Evolutionary conservation across 2,329 filamentous ascomycete genomes (phyloP).

Genomic region (Aureobasidium sp.): DNA sequence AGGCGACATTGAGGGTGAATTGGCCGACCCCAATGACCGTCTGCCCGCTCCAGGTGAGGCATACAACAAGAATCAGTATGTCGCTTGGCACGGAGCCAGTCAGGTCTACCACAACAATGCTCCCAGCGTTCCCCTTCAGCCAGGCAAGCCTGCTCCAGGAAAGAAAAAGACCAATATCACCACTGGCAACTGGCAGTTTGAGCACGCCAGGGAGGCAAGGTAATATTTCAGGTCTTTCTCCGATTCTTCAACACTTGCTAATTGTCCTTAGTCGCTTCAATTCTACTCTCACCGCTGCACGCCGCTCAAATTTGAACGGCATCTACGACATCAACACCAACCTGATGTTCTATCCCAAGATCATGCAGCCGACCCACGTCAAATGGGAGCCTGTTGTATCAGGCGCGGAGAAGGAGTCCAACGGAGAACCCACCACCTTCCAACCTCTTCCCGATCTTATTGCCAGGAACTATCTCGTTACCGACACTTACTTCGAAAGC

Average conservation of each 20-base stretch:
- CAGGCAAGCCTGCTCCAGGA: conserved; percentile 64
- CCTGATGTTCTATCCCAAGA: conserved; percentile 75
- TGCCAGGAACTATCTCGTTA: conserved; percentile 55
- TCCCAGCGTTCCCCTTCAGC: conserved; percentile 67
- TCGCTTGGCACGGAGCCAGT: conserved; percentile 96
- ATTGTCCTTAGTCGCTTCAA: conserved; percentile 67
- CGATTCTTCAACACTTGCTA: conserved; percentile 20
- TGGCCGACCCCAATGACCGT: conserved; percentile 83
- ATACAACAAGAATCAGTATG: conserved; percentile 99
- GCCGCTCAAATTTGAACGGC: conserved; percentile 63
- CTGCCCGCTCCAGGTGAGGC: conserved; percentile 67
- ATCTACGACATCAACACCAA: conserved; percentile 96
- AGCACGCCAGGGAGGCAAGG: conserved; percentile 89
- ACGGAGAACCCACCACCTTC: conserved; percentile 36
- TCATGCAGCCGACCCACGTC: conserved; percentile 83
- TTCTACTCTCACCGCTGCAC: conserved; percentile 59
- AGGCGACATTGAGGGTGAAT: conserved; percentile 76
- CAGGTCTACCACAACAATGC: conserved; percentile 79
- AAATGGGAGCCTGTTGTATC: conserved; percentile 67
- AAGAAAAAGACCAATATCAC: conserved; percentile 85
- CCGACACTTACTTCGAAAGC: conserved; percentile 55
- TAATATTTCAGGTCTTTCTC: conserved; percentile 38
- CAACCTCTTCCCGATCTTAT: conserved; percentile 49
- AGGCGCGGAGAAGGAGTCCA: conserved; percentile 21
- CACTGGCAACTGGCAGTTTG: conserved; percentile 91